Evolutionary conservation across 176 grass and related monocot genomes (phyloP), one percentile per base, ranked within the genome.

Genomic region (Oryza punctata): DNA sequence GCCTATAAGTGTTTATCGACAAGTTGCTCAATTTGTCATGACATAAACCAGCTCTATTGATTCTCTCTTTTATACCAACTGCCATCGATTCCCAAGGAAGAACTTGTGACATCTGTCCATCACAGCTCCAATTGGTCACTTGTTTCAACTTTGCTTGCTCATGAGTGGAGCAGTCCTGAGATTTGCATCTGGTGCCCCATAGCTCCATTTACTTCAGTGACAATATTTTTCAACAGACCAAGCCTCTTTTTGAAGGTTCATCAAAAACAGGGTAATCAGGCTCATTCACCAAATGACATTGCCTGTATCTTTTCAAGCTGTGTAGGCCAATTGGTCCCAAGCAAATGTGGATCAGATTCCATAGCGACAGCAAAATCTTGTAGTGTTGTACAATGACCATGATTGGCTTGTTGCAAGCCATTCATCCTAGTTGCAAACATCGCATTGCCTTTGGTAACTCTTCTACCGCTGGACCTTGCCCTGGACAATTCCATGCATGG

Each of bases 291-390:
- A 76, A 76, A 68, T 4, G 78, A 49, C 72, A 47, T 70, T 63
- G 78, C 14, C 26, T 82, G 85, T 67, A 91, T 87, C 70, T 97
- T 93, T 78, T 93, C 91, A 0, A 89, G 68, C 24, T 85, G 90
- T 74, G 80, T 50, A 73, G 90, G 77, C 73, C 93, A 85, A 77
- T 93, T 77, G 41, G 61, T 61, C 76, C 94, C 94, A 79, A 96
- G 90, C 45, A 91, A 89, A 68, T 65, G 69, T 81, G 90, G 85
- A 75, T 89, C 70, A 54, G 75, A 87, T 82, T 89, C 83, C 86
- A 87, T 49, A 89, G 83, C 86, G 65, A 85, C 63, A 47, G 33
- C 41, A 72, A 96, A 79, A 82, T 96, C 93, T 70, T 87, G 85
- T 76, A 87, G 50, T 1, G 86, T 80, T 73, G 81, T 72, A 85